Evolutionary conservation across 768 basidiomycete species (phyloP).

Genomic region (Trametes cingulata): DNA sequence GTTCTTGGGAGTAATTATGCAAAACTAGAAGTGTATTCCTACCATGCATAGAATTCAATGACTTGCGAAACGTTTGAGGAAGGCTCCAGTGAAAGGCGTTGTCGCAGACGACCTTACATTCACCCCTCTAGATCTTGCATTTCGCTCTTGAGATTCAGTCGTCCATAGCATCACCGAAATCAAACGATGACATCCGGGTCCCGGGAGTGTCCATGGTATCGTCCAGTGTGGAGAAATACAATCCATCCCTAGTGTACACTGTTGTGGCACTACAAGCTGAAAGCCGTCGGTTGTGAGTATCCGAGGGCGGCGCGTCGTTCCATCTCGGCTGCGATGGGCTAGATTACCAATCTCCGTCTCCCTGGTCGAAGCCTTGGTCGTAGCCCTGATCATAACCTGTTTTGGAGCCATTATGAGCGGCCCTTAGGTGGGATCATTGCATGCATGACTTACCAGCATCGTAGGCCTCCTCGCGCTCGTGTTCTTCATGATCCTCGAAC

Average conservation of each 20-base stretch:
- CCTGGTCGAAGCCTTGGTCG: conserved; percentile 27
- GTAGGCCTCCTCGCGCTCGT: conserved; percentile 34
- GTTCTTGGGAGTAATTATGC: too few relatives aligned
- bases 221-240: not conserved
- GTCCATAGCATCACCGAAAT: not conserved
- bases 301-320: not conserved
- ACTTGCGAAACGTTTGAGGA: too few relatives aligned
- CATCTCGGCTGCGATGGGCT: too few relatives aligned
- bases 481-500: conserved; percentile 44
- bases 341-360: conserved; percentile 27
- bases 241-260: not conserved
- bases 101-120: too few relatives aligned
- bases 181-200: not conserved
- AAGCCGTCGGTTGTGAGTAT: not conserved
- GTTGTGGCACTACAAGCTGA: not conserved
- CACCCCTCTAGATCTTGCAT: too few relatives aligned
- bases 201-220: conserved; percentile 1
- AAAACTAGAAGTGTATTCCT: too few relatives aligned
- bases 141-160: too few relatives aligned
- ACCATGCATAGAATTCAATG: too few relatives aligned
- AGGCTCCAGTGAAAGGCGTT: too few relatives aligned
- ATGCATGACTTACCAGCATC: conserved; percentile 35
- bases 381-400: conserved; percentile 33
- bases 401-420: not conserved
- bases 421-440: not conserved